Evolutionary conservation across 352 stramenopile species (phyloP).

Genomic region (Phytopythium aichiense): DNA sequence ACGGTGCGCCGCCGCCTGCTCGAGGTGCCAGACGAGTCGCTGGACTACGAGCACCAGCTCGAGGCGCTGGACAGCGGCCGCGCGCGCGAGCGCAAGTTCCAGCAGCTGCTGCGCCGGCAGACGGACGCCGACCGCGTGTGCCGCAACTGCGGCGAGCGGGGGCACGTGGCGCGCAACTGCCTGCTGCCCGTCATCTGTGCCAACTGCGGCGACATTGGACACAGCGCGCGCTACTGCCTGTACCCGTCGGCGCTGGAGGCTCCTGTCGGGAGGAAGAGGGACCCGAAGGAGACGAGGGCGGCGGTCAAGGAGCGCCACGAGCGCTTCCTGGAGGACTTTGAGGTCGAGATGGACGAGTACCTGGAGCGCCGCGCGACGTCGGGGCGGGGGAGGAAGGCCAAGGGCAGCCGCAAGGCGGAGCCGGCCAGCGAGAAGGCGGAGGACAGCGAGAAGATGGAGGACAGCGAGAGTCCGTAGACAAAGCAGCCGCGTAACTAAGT

Average conservation of each 20-base stretch:
- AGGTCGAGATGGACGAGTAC: slow-evolving; percentile 64
- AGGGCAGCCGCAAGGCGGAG: slow-evolving; percentile 4
- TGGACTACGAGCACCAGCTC: slow-evolving; percentile 75
- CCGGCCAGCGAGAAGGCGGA: background rate
- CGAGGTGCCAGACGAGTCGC: slow-evolving; percentile 24
- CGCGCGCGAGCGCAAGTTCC: slow-evolving; percentile 54
- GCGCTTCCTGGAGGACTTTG: slow-evolving; percentile 50
- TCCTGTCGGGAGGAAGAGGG: slow-evolving; percentile 1
- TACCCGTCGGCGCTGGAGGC: slow-evolving; percentile 16
- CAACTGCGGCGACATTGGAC: slow-evolving; percentile 71
- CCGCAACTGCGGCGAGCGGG: slow-evolving; percentile 70
- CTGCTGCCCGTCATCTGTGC: slow-evolving; percentile 72
- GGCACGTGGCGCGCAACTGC: slow-evolving; percentile 65
- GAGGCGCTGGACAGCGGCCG: slow-evolving; percentile 35
- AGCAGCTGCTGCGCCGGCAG: slow-evolving; percentile 53
- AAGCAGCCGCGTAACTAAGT: slow-evolving; percentile 3
- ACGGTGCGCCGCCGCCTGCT: slow-evolving; percentile 23
- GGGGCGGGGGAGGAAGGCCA: slow-evolving; percentile 17
- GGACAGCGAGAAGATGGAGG: background rate
- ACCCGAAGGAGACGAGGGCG: slow-evolving; percentile 7
- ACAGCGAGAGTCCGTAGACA: background rate
- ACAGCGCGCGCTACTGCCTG: slow-evolving; percentile 46
- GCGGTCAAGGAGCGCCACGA: slow-evolving; percentile 35
- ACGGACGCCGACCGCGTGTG: slow-evolving; percentile 62
- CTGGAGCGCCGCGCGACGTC: slow-evolving; percentile 11